Conservation (phyloP, 106 monocot species). For the Dendrobium catenatum region DNA sequence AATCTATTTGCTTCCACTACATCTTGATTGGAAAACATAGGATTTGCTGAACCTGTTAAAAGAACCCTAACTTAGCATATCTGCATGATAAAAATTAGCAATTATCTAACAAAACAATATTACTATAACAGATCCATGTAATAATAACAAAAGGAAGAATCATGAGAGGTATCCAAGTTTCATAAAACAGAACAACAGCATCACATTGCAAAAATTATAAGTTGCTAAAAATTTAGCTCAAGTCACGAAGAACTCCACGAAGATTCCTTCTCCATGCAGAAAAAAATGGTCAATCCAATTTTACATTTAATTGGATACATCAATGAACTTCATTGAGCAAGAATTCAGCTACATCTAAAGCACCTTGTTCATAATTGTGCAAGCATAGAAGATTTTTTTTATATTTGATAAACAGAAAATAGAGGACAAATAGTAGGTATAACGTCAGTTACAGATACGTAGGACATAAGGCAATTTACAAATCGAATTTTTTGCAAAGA, state of each 20-base stretch:
- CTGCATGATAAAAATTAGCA: background rate
- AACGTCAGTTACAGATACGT: background rate
- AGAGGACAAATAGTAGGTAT: background rate
- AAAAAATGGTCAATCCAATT: background rate
- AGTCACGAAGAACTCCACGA: background rate
- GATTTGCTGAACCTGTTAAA: slow-evolving; percentile 71
- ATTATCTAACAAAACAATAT: background rate
- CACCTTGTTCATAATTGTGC: background rate
- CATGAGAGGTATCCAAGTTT: background rate
- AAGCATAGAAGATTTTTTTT: background rate
- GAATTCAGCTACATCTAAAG: background rate
- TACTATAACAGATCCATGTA: background rate
- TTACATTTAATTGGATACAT: background rate
- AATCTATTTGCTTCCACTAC: slow-evolving; percentile 58
- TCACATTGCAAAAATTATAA: background rate
- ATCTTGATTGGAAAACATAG: slow-evolving; percentile 60
- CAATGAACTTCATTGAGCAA: background rate
- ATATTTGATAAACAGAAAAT: background rate
- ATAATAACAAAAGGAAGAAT: background rate
- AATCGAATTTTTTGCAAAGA: background rate
- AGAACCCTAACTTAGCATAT: background rate
- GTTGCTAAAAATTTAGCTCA: background rate
- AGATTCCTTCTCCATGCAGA: background rate
- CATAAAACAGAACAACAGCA: background rate
- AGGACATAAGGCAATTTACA: background rate